Conservation (phyloP, 208 protist genomes). For the Crithidia bombi region DNA sequence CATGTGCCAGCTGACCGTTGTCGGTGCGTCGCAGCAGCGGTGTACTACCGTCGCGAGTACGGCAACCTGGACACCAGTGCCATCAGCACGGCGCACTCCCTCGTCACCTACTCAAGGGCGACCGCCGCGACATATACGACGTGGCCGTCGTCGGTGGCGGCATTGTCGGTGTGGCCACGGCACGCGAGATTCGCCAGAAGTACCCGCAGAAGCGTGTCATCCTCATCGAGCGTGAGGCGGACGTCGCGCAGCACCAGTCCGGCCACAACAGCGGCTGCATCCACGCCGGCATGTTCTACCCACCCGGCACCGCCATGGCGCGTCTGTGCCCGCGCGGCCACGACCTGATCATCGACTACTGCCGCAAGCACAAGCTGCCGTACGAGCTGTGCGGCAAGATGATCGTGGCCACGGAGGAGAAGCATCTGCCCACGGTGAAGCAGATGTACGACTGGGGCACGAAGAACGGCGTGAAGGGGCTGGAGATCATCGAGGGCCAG, state of each 20-base stretch:
- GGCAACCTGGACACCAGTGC: conserved; percentile 39
- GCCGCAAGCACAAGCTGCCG: conserved; percentile 79
- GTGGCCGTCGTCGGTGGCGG: conserved; percentile 88
- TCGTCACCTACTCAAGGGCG: conserved; percentile 51
- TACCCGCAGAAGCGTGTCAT: conserved; percentile 82
- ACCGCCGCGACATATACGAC: conserved; percentile 77
- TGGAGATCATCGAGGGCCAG: conserved; percentile 66
- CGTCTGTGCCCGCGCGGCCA: conserved; percentile 87
- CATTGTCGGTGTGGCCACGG: conserved; percentile 86
- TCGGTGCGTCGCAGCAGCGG: conserved; percentile 39
- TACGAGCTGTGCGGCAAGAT: conserved; percentile 89
- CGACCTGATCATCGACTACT: conserved; percentile 88
- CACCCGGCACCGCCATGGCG: conserved; percentile 73
- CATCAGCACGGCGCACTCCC: conserved; percentile 33
- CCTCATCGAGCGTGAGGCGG: conserved; percentile 86
- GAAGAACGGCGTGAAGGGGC: conserved; percentile 83
- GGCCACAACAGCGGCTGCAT: conserved; percentile 93
- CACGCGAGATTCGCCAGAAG: conserved; percentile 62
- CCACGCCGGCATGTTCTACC: conserved; percentile 94
- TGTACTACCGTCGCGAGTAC: conserved; percentile 64
- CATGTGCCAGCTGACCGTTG: conserved; percentile 42
- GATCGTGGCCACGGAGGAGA: conserved; percentile 78
- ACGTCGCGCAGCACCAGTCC: conserved; percentile 91
- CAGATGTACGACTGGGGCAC: conserved; percentile 76
- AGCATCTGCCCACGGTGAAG: conserved; percentile 61